Base-by-base conservation (phyloP, 2,329 filamentous ascomycete genomes). In the Penicillium sp. region DNA sequence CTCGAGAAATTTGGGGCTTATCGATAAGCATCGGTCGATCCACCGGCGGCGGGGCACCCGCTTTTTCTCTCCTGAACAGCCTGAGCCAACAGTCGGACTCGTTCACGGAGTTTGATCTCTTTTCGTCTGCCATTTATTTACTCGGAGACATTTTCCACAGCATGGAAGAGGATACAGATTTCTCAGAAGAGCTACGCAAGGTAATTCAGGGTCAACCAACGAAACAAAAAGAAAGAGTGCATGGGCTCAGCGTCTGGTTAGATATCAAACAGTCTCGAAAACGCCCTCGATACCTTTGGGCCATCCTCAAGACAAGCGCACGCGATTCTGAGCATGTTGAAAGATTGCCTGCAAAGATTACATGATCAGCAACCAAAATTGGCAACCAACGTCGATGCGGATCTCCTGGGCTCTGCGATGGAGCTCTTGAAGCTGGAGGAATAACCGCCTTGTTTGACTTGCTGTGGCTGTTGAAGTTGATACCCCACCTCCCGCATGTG, bases 181-280 rank as follows among this genome's bases (percentile, higher is more conserved):
- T 56, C 9, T 58, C 57, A 37, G 55, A 55, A 12, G 49, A 37
- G 29, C 29, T 60, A 5, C 57, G 48, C 41, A 58, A 55, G 46
- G 57, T 60, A 39, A 5, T 44, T 47, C 18, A 18, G 18, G 3
- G 18, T 18, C 18, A 18, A 18, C 18, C 18, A 18, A 18, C 18
- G 1, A 18, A 18, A 18, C 18, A 18, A 18, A 18, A 18, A 18
- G 18, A 18, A 18, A 18, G 18, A 1, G 18, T 18, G 18, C 5
- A 24, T 9, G 18, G 12, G 0, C 11, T 8, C 13, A 26, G 5
- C 8, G 9, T 26, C 13, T 24, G 41, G 34, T 18, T 26, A 72
- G 69, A 66, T 72, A 42, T 66, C 70, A n/a, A 66, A 60, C 46
- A 75, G 69, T 43, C 68, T 72, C 18, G 61, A 62, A 34, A 74